Evolutionary conservation across 164 flowering plant species (phyloP), one percentile per base, ranked within the genome.

Genomic region (Malania oleifera): DNA sequence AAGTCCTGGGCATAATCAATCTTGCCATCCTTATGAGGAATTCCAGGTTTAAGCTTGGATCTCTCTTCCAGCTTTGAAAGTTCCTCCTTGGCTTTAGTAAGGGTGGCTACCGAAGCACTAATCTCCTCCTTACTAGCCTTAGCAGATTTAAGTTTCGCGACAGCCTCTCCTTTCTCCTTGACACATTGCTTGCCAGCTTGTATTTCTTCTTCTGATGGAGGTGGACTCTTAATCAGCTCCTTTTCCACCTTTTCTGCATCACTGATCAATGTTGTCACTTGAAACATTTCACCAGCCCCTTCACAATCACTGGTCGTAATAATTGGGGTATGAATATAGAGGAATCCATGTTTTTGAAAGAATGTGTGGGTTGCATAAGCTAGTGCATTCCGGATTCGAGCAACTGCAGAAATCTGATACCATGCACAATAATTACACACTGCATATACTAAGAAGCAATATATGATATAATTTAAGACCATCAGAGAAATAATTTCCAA

Each of bases 251-350:
- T 92, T 34, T 89, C 97, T 8, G 92, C 75, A 20, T 86, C 91
- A 47, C 63, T 89, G 3, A 87, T 67, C 70, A 92, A 66, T 12
- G 96, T 89, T 6, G 98, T 92, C 23, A 84, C 96, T 82, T 92
- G 98, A 78, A 92, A 92, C 96, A 87, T 89, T 70, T 87, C 96
- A 60, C 98, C 98, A 60, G 98, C 98, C 70, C 96, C 97, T 78
- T 92, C 97, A 73, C 98, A 87, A 73, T 87, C 98, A 68, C 97
- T 87, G 15, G 98, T 92, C 37, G 96, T 92, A 60, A 92, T 70
- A 38, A 92, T 89, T 19, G 97, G 98, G 41, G 98, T 89, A 51
- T 92, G 98, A 20, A 89, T 70, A 58, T 86, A 86, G 4, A 85
- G 82, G 59, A 92, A 92, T 1, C 81, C 83, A 62, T 89, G 80